phyloP scores from a whole-genome alignment of 2,329 filamentous ascomycete genomes.

The Colletotrichum eleusines region DNA sequence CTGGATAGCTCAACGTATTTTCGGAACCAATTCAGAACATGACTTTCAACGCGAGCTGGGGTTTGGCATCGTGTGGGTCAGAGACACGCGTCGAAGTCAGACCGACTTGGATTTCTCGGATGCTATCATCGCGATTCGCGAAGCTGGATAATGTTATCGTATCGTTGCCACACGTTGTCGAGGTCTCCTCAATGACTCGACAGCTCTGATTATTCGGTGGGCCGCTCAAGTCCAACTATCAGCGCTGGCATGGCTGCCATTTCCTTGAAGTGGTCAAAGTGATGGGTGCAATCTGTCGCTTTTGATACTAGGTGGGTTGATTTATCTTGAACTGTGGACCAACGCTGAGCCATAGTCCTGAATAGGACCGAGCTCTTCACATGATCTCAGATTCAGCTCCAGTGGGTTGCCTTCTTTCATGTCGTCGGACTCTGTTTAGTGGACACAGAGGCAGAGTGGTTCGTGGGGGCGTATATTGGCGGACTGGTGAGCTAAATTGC shows the following conservation, averaged over 20 bases:
- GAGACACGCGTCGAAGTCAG: not conserved
- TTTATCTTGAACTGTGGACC: not conserved
- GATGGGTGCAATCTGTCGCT: not conserved
- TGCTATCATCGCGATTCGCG: not conserved
- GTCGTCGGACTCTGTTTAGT: not conserved
- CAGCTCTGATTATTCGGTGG: not conserved
- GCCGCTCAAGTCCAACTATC: too few relatives aligned
- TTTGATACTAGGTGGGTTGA: not conserved
- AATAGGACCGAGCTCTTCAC: not conserved
- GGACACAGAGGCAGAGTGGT: not conserved
- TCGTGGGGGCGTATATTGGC: not conserved
- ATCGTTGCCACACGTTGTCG: not conserved
- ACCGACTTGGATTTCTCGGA: not conserved
- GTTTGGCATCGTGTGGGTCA: not conserved
- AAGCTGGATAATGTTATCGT: not conserved
- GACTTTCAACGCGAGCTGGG: fast-evolving
- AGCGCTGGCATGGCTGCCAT: not conserved
- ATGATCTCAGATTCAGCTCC: too few relatives aligned
- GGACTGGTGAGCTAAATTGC: not conserved
- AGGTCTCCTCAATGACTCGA: not conserved
- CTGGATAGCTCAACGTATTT: not conserved
- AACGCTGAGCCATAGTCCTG: not conserved
- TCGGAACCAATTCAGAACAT: not conserved
- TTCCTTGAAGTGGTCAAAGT: not conserved
- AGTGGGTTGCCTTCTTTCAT: not conserved